A percentile compares a stretch with the other conserved stretches of the same genome.
These are phyloP conservation scores for Anisodus acutangulus DNA, from an alignment of 257 asterid genomes.

Conservation along the genomic window DNA sequence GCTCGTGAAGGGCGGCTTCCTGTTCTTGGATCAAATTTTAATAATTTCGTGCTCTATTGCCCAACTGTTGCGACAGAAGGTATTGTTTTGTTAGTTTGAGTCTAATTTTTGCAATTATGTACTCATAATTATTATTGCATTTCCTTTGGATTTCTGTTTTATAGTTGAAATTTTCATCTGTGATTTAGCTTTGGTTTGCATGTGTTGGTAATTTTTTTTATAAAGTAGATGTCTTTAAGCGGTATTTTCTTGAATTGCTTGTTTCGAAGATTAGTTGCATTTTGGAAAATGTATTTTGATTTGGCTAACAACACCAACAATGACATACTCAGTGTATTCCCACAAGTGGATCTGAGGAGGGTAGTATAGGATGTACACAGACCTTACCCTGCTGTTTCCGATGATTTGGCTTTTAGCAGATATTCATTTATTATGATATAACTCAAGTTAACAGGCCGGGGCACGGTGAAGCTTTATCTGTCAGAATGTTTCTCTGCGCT, in stretches of 20 bases:
- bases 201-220: neutral
- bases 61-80: slow-evolving; percentile 78
- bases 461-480: neutral
- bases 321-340: too few species aligned
- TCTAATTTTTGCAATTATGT: neutral
- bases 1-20: slow-evolving; percentile 95
- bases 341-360: too few species aligned
- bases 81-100: slow-evolving; percentile 1
- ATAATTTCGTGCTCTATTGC: slow-evolving; percentile 70
- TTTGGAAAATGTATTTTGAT: neutral
- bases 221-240: neutral
- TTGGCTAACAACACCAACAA: too few species aligned
- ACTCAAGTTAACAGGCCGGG: neutral
- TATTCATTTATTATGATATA: neutral
- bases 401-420: neutral
- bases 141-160: neutral
- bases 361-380: too few species aligned
- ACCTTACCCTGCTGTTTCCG: too few species aligned
- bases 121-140: neutral
- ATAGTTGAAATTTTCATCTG: neutral
- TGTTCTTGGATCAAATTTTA: slow-evolving; percentile 73
- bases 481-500: neutral
- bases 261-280: neutral
- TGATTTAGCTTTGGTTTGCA: neutral
- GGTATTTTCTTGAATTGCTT: neutral